Percentiles rank a stretch among this genome's conserved stretches.
These are phyloP conservation scores for Leishmania guyanensis DNA, from an alignment of 208 protist genomes.

Conservation along the genomic window DNA sequence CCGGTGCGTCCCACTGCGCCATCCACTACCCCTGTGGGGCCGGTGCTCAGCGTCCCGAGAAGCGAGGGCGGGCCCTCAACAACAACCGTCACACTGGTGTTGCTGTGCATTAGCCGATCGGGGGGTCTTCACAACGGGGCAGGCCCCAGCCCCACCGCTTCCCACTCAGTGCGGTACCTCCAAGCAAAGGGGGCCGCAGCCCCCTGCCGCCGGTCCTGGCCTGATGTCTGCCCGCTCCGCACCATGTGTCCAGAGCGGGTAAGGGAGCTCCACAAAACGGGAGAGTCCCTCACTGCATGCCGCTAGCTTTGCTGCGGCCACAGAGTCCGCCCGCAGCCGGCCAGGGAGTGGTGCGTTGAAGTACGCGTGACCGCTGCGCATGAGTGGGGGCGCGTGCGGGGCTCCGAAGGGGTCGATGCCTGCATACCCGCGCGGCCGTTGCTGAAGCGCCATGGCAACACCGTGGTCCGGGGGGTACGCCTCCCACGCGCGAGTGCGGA, in stretches of 20 bases:
- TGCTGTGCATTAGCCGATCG: neutral
- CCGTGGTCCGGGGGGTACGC: neutral
- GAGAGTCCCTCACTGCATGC: neutral
- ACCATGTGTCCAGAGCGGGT: neutral
- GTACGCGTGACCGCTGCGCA: neutral
- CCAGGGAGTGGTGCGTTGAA: neutral
- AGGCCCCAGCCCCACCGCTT: neutral
- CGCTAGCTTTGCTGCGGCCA: neutral
- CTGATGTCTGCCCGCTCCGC: neutral
- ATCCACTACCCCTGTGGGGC: neutral
- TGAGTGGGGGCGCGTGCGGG: neutral
- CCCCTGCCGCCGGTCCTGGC: neutral
- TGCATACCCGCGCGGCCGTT: neutral
- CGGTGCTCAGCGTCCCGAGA: neutral
- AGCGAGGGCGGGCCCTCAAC: neutral
- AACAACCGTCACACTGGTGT: neutral
- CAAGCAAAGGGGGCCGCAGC: neutral
- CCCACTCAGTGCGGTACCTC: neutral
- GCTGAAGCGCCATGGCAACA: neutral
- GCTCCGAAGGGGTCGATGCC: neutral
- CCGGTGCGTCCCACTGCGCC: neutral
- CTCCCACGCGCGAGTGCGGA: neutral
- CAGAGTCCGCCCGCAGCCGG: no score
- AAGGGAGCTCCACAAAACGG: neutral
- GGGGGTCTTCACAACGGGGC: neutral